These are phyloP conservation scores for Aspergillus candidus DNA, from an alignment of 2,329 filamentous ascomycete genomes.

Conservation along the genomic window DNA sequence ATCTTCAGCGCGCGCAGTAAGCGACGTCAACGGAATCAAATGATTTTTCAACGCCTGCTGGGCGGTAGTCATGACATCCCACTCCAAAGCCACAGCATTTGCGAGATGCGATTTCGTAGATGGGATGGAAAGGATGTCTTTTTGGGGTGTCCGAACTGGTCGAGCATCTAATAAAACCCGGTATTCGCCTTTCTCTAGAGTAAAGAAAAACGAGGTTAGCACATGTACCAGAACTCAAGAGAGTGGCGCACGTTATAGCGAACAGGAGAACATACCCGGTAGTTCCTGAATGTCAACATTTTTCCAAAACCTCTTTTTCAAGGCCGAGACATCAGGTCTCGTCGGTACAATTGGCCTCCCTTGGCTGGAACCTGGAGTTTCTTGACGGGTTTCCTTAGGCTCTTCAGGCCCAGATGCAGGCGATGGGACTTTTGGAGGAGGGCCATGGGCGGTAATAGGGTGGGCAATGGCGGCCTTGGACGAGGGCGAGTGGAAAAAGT, in stretches of 20 bases:
- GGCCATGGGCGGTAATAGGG: conserved; percentile 53
- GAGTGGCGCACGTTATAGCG: neutral
- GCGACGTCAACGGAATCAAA: conserved; percentile 82
- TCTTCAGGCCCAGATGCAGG: conserved; percentile 46
- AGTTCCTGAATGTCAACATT: conserved; percentile 66
- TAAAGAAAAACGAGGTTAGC: conserved; percentile 3
- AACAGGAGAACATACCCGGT: conserved; percentile 47
- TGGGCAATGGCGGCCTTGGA: conserved; percentile 49
- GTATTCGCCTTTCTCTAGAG: conserved; percentile 40
- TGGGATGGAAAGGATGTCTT: conserved; percentile 70
- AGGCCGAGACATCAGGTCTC: conserved; percentile 29
- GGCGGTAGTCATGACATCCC: conserved; percentile 76
- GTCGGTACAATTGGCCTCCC: conserved; percentile 26
- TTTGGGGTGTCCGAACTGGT: conserved; percentile 67
- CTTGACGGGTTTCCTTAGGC: conserved; percentile 29
- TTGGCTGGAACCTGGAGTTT: conserved; percentile 29
- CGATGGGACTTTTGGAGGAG: conserved; percentile 53
- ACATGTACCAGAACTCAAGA: neutral
- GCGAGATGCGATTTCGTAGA: conserved; percentile 73
- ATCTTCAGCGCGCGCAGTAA: conserved; percentile 76
- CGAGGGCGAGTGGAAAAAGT: conserved; percentile 30
- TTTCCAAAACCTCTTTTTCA: conserved; percentile 81
- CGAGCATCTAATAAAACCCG: conserved; percentile 70
- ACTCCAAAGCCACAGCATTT: conserved; percentile 80
- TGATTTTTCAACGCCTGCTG: conserved; percentile 81